These are phyloP conservation scores for Claviceps digitariae DNA, from an alignment of 2,329 filamentous ascomycete genomes.

Conservation along the genomic window DNA sequence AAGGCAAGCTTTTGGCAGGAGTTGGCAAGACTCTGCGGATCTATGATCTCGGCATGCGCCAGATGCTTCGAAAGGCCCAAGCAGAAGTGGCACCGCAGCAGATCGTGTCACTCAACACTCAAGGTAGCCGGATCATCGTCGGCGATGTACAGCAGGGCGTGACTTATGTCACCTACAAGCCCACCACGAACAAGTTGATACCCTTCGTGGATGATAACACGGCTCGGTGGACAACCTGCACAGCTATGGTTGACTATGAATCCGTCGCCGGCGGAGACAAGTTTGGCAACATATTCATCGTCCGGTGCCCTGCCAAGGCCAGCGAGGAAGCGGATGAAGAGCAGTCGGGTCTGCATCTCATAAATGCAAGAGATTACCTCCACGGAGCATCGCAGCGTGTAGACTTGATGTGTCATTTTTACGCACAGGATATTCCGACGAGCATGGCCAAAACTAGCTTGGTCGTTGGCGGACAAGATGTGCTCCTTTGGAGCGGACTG, in stretches of 20 bases:
- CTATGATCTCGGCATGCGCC: slow-evolving; percentile 87
- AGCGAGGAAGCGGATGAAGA: slow-evolving; percentile 89
- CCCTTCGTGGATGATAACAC: slow-evolving; percentile 87
- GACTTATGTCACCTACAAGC: slow-evolving; percentile 88
- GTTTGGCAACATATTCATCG: slow-evolving; percentile 90
- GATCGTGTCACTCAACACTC: slow-evolving; percentile 80
- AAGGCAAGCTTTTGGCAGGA: slow-evolving; percentile 78
- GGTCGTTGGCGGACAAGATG: slow-evolving; percentile 80
- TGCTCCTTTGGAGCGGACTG: slow-evolving; percentile 85
- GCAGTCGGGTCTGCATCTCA: slow-evolving; percentile 76
- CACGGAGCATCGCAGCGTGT: slow-evolving; percentile 79
- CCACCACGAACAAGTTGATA: slow-evolving; percentile 78
- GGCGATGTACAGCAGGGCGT: slow-evolving; percentile 89
- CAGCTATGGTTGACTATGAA: slow-evolving; percentile 95
- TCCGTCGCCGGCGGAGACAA: slow-evolving; percentile 91
- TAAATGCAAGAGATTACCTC: slow-evolving; percentile 80
- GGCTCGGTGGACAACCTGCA: slow-evolving; percentile 79
- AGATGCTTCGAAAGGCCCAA: slow-evolving; percentile 84
- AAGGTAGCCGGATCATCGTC: slow-evolving; percentile 81
- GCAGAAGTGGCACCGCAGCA: slow-evolving; percentile 64
- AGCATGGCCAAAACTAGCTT: slow-evolving; percentile 80
- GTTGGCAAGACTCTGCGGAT: slow-evolving; percentile 70
- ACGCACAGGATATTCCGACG: slow-evolving; percentile 81
- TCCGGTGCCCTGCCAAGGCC: slow-evolving; percentile 74
- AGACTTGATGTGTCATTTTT: slow-evolving; percentile 77